Conservation (phyloP, 495 filamentous ascomycete genomes). For the Trichoderma erinaceum region DNA sequence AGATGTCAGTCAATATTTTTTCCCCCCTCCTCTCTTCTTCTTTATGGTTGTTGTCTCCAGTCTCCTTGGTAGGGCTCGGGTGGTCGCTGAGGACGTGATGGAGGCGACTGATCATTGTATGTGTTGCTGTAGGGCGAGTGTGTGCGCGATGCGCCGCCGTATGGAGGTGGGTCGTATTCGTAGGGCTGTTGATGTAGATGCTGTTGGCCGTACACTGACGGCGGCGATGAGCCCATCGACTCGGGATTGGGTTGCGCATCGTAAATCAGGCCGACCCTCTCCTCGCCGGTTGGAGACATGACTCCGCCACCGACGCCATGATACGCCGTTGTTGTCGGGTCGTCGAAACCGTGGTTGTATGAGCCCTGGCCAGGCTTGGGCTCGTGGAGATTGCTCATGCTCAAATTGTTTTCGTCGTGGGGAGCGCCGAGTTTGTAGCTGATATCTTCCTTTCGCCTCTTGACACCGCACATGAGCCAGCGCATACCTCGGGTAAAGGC, state of each 20-base stretch:
- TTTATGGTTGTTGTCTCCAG: background rate
- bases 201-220: constrained; percentile 16
- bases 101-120: constrained; percentile 24
- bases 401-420: constrained; percentile 14
- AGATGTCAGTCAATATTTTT: background rate
- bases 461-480: constrained; percentile 74
- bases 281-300: constrained; percentile 27
- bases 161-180: background rate
- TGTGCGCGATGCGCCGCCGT: constrained; percentile 18
- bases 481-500: constrained; percentile 67
- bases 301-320: constrained; percentile 12
- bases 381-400: constrained; percentile 31
- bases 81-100: constrained; percentile 19
- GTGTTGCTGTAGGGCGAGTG: constrained; percentile 22
- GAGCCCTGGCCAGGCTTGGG: constrained; percentile 21
- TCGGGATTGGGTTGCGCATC: constrained; percentile 41
- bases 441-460: constrained; percentile 39
- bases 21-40: background rate
- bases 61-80: background rate
- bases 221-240: constrained; percentile 19
- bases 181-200: background rate
- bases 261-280: constrained; percentile 41
- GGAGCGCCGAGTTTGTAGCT: constrained; percentile 32
- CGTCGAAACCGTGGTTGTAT: constrained; percentile 24
- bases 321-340: constrained; percentile 19